phyloP scores from a whole-genome alignment of 345 rosid genomes.

The Diplotaxis tenuifolia region DNA sequence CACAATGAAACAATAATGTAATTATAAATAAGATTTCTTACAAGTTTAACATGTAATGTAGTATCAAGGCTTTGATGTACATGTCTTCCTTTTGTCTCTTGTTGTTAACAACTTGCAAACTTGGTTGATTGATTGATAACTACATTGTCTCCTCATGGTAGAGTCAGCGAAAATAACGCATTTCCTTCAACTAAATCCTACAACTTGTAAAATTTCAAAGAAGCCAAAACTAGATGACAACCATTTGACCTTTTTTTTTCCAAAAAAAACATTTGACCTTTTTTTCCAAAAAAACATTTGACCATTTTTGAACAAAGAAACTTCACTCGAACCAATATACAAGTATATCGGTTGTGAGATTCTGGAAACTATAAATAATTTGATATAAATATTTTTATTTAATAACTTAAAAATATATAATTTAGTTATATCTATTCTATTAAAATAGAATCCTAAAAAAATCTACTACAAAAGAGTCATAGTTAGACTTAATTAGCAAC shows the following conservation, averaged over 20 bases:
- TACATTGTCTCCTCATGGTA: slow-evolving; percentile 13
- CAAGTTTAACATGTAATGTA: neutral
- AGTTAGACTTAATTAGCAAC: no score
- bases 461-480: no score
- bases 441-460: no score
- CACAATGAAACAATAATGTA: neutral
- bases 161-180: slow-evolving; percentile 15
- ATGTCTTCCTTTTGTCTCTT: neutral
- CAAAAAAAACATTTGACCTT: no score
- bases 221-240: neutral
- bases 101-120: slow-evolving; percentile 26
- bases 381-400: neutral
- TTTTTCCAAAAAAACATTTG: no score
- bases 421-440: no score
- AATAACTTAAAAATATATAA: neutral
- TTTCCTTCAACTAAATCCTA: neutral
- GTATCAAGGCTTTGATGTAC: neutral
- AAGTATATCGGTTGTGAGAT: neutral
- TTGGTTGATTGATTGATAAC: slow-evolving; percentile 20
- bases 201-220: neutral
- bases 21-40: neutral
- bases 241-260: neutral
- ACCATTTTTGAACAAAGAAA: neutral
- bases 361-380: neutral
- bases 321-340: neutral